Evolutionary conservation across 257 asterid genomes (phyloP), one percentile per base, ranked within the genome.

Genomic region (Solanum stenotomum): DNA sequence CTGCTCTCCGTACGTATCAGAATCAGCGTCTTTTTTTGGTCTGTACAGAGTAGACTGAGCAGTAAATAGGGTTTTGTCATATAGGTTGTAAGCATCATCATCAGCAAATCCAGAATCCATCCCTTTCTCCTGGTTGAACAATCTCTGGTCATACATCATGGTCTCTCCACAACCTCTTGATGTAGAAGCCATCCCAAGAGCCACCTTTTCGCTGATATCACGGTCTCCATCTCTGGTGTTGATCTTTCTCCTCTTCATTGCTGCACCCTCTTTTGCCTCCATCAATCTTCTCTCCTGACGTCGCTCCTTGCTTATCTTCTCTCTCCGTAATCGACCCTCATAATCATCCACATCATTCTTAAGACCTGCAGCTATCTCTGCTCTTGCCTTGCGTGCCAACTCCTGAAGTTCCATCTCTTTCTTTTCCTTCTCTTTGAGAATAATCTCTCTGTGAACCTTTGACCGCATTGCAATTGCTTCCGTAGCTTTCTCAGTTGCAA

Each of bases 381-480:
- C 65, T 18, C 65, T 56, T 22, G 65, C 25, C 11, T 56, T 20
- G 25, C 65, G 25, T 6, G 25, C 25, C 65, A 56, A 56, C 65
- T 20, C n/a, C 65, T 56, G 65, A 56, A 56, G 65, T 0, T 56
- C 25, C 65, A 56, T 56, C 65, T 56, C 65, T 18, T 56, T 56
- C 65, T 56, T 56, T 56, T 56, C 92, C 76, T 93, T 95, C 88
- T 94, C 99, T 82, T 96, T 96, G 96, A 93, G 90, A 94, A 91
- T 92, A 96, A 94, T 94, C 90, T 95, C 98, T 90, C 90, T 94
- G 85, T 96, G 98, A 67, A 94, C 98, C 95, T 95, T 95, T 2
- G 98, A 94, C 87, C 98, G 92, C 89, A 96, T 95, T 8, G 97
- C 96, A 88, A 94, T 96, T 70, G 95, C 99, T 89, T 94, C 98